Conservation (phyloP, 768 basidiomycete genomes). For the Phanerochaete carnosa region DNA sequence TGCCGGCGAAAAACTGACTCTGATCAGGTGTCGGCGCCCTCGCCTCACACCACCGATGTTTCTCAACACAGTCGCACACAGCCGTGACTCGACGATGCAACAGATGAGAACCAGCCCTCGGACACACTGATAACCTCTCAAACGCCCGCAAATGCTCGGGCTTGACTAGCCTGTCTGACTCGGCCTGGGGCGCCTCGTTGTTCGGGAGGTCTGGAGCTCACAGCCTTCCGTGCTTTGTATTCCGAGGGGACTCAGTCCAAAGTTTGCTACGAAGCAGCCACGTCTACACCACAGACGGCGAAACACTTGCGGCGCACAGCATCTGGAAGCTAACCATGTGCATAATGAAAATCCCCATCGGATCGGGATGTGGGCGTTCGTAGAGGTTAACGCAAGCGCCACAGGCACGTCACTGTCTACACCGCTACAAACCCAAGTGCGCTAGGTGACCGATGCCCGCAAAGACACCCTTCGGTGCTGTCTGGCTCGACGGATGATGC, state of each 20-base stretch:
- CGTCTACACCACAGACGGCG: not conserved
- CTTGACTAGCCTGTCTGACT: not conserved
- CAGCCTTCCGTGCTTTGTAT: not conserved
- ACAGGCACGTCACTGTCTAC: not conserved
- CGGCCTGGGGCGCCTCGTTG: not conserved
- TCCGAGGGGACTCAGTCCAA: not conserved
- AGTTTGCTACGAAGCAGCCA: not conserved
- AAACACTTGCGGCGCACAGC: conserved; percentile 12
- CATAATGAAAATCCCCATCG: not conserved
- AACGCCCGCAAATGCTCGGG: not conserved
- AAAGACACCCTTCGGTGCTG: not conserved
- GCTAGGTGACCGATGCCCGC: not conserved
- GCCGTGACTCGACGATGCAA: no score
- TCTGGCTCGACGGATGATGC: not conserved
- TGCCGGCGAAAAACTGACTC: no score
- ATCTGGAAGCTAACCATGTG: not conserved
- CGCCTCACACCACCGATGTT: no score
- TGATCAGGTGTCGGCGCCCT: no score
- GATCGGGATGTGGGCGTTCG: conserved; percentile 7
- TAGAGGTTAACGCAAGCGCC: not conserved
- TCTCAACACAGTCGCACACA: no score
- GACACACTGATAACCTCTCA: not conserved
- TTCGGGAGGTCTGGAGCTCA: no score
- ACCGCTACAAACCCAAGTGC: not conserved
- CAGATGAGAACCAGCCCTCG: not conserved